phyloP scores from a whole-genome alignment of 2,329 filamentous ascomycete genomes.

The Magnaporthiopsis incrustans region DNA sequence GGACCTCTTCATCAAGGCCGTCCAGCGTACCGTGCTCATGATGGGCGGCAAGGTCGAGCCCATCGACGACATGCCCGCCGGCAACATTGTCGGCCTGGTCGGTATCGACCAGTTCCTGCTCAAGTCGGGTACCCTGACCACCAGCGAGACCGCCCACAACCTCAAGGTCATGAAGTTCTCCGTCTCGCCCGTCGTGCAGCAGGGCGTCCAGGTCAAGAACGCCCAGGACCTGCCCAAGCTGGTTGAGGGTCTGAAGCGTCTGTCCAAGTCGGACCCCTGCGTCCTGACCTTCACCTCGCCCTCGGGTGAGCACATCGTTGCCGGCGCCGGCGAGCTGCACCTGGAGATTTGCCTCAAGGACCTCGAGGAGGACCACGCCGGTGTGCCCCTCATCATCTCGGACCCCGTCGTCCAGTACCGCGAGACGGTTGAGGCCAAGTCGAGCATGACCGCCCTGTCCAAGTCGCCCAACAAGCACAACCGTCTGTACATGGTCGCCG shows the following conservation, averaged over 20 bases:
- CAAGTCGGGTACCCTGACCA: constrained; percentile 99
- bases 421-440: constrained; percentile 81
- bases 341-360: constrained; percentile 99
- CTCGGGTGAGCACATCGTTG: constrained; percentile 97
- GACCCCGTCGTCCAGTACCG: constrained; percentile 98
- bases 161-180: constrained; percentile 99
- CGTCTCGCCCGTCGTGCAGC: constrained; percentile 96
- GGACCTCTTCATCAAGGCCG: constrained; percentile 97
- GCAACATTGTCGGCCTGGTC: constrained; percentile 99
- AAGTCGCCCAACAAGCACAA: constrained; percentile 99
- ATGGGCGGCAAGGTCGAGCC: constrained; percentile 99
- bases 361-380: constrained; percentile 98
- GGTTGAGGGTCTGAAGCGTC: constrained; percentile 99
- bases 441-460: constrained; percentile 92
- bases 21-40: constrained; percentile 99
- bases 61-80: constrained; percentile 94
- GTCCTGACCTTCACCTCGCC: constrained; percentile 83
- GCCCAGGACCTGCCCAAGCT: constrained; percentile 99
- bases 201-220: constrained; percentile 99
- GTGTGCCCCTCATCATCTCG: constrained; percentile 94
- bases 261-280: constrained; percentile 99
- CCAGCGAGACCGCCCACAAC: constrained; percentile 96
- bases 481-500: constrained; percentile 93
- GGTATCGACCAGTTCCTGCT: constrained; percentile 99
- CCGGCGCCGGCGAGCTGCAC: constrained; percentile 98